Base-by-base conservation (phyloP, 495 filamentous ascomycete species). In the Aspergillus coremiiformis region DNA sequence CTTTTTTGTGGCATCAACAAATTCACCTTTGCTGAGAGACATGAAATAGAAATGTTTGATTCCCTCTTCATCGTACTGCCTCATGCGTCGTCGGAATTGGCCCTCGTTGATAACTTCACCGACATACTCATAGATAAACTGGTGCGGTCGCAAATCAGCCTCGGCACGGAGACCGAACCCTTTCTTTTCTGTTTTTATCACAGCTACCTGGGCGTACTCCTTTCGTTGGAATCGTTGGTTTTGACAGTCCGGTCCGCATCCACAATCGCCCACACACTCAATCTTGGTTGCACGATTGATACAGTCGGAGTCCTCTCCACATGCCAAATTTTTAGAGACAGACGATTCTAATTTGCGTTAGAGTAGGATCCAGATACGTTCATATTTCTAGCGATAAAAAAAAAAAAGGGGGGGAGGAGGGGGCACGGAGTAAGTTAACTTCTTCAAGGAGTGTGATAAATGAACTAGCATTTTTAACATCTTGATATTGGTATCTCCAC, bases 41-140 rank as follows among this genome's bases (percentile, higher is more conserved):
- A 99, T 99, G 71, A 99, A 99, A 68, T 99, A 99, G 65, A 99
- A 99, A 69, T 99, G 93, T 64, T 90, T 93, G 75, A 99, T 96
- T 27, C 90, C 91, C 63, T 96, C 89, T 49, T 90, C 82, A 61
- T 93, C 88, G 66, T 99, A 99, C 54, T 91, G 85, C 15, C 85
- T 72, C 82, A 90, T 96, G 49, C 93, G 87, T 52, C 80, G 80
- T 44, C 89, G 86, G 62, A 97, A 99, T 33, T 83, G 84, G 12
- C 73, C 68, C 68, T 99, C 94, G 60, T 92, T 89, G 68, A 99
- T 96, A 51, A 99, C 93, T 70, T 99, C 93, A 57, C 93, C 93
- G 56, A 99, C 89, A 66, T 99, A 99, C 71, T 99, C 93, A 64
- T 87, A 97, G 59, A 99, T 88, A 62, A 99, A 93, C 62, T 94